Conservation (phyloP, 768 basidiomycete genomes). For the Lactarius deliciosus region DNA sequence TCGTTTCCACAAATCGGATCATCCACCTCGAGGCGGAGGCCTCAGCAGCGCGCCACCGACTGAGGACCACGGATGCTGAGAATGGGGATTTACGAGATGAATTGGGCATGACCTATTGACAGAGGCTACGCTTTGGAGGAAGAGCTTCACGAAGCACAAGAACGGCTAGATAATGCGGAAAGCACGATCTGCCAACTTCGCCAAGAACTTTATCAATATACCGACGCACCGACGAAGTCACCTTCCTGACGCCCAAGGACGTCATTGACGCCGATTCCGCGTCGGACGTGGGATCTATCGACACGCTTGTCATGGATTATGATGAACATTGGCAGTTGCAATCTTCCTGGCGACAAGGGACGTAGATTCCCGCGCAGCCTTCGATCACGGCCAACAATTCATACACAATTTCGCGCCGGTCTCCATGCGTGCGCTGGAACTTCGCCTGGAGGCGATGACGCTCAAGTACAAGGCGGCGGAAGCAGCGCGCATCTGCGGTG, state of each 20-base stretch:
- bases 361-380: background rate
- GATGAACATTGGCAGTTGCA: constrained; percentile 13
- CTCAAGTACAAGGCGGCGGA: constrained; percentile 29
- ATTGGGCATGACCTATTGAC: constrained; percentile 10
- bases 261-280: constrained; percentile 17
- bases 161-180: constrained; percentile 17
- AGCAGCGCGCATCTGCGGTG: constrained; percentile 27
- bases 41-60: constrained; percentile 15
- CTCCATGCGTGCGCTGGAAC: constrained; percentile 10
- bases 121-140: constrained; percentile 25
- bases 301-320: constrained; percentile 26
- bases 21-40: constrained; percentile 28
- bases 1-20: constrained; percentile 29
- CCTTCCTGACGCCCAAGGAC: constrained; percentile 15
- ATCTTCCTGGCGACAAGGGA: constrained; percentile 10
- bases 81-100: constrained; percentile 23
- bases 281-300: constrained; percentile 27
- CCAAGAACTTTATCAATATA: constrained; percentile 20
- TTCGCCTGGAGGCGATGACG: constrained; percentile 25
- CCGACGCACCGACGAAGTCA: background rate
- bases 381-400: background rate
- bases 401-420: constrained; percentile 2
- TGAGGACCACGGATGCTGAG: constrained; percentile 17
- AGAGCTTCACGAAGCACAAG: constrained; percentile 15
- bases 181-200: constrained; percentile 15